Conservation (phyloP, 768 basidiomycete species). For the Psilocybe cubensis region DNA sequence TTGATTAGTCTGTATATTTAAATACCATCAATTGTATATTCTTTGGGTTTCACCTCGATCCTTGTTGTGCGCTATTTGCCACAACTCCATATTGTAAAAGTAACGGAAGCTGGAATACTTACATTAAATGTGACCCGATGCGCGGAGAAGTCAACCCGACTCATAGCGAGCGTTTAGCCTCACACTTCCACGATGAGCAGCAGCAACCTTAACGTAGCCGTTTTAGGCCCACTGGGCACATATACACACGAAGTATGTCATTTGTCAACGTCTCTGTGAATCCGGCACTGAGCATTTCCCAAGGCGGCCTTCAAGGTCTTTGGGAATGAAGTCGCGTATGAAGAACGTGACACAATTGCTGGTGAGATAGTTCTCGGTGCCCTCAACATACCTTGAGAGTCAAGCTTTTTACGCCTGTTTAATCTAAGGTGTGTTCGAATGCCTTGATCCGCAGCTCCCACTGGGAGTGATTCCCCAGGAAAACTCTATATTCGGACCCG, state of each 20-base stretch:
- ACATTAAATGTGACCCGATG: neutral
- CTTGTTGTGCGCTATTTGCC: neutral
- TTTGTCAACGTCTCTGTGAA: neutral
- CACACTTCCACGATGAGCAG: slow-evolving; percentile 10
- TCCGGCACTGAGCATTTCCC: neutral
- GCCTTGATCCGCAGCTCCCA: slow-evolving; percentile 47
- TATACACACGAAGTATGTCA: slow-evolving; percentile 60
- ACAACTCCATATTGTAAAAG: neutral
- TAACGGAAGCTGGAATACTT: neutral
- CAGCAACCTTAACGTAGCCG: slow-evolving; percentile 42
- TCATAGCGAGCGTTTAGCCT: neutral
- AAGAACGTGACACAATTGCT: slow-evolving; percentile 37
- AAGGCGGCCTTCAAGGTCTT: slow-evolving; percentile 47
- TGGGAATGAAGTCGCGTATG: slow-evolving; percentile 33
- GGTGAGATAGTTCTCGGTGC: slow-evolving; percentile 25
- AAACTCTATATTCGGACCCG: slow-evolving; percentile 75
- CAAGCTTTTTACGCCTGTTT: neutral
- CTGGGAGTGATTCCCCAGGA: slow-evolving; percentile 81
- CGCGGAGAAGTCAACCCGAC: neutral
- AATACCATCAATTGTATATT: slow-evolving; percentile 8
- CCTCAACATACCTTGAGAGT: no score
- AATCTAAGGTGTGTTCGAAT: slow-evolving; percentile 61
- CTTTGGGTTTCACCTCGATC: slow-evolving; percentile 2
- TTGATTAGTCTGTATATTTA: neutral
- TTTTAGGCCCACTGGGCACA: slow-evolving; percentile 72